Base-by-base conservation (phyloP, 1,284 basidiomycete genomes). In the Melampsora americana region DNA sequence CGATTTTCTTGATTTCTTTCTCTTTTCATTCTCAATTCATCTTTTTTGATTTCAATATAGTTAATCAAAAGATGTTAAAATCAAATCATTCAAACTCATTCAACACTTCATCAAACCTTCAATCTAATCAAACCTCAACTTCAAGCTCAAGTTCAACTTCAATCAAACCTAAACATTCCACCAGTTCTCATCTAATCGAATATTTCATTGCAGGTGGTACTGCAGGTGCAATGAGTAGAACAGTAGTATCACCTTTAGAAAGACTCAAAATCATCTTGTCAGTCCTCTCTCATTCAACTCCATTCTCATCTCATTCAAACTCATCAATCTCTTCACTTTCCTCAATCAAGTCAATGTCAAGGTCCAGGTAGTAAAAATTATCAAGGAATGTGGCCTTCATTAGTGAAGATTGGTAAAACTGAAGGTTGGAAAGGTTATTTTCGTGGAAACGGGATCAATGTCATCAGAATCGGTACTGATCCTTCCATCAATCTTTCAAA, bases 231-330 rank as follows among this genome's bases (percentile, higher is more conserved):
- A 88, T 92, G 11, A 93, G 91, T 78, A 86, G 94, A 77, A 96
- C 95, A 2, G 91, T 96, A 39, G 94, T 97, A 66, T 91, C 89
- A 79, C 94, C 95, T 18, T 84, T 97, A 20, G 95, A 97, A 81
- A 85, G 94, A 73, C 85, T 97, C 68, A 97, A 97, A 84, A 97
- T 97, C 81, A 96, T 97, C 79, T 90, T 95, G 93, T 94, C 80
- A 81, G 90, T 83, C n/a, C n/a, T n/a, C n/a, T n/a, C n/a, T n/a
- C n/a, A n/a, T n/a, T n/a, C n/a, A n/a, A n/a, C n/a, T 30, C 16
- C 14, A 16, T 1, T 69, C 9, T 28, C 53, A 46, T 11, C 56
- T 48, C 39, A 9, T 14, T 67, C 50, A n/a, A n/a, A n/a, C n/a
- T n/a, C n/a, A n/a, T n/a, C n/a, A n/a, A n/a, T n/a, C n/a, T 30